Percentiles rank a stretch among this genome's conserved stretches.
These are phyloP conservation scores for Coriaria nepalensis DNA, from an alignment of 306 rosid genomes.

Conservation along the genomic window DNA sequence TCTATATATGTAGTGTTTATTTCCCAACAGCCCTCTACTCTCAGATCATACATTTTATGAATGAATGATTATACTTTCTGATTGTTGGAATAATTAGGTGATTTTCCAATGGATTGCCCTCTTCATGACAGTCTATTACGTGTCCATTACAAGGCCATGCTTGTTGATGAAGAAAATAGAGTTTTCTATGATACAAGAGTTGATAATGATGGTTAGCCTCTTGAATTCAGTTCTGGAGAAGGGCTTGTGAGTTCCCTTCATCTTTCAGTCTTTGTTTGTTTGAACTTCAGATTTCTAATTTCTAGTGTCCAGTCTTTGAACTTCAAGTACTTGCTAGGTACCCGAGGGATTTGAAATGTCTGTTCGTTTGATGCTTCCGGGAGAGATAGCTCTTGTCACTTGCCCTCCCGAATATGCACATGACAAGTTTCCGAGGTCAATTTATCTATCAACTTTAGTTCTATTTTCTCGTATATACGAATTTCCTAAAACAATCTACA, in stretches of 20 bases:
- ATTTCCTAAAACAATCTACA: not conserved
- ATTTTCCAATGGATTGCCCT: conserved; percentile 98
- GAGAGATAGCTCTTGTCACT: conserved; percentile 74
- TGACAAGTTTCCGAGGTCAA: conserved; percentile 79
- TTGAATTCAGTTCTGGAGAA: conserved; percentile 95
- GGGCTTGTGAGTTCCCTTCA: conserved; percentile 65
- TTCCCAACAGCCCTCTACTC: conserved; percentile 6
- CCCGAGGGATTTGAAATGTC: conserved; percentile 94
- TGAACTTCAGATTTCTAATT: not conserved
- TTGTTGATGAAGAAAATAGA: conserved; percentile 49
- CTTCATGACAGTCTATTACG: conserved; percentile 88
- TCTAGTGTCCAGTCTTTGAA: no score
- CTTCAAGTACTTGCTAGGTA: conserved; percentile 26
- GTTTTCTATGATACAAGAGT: conserved; percentile 73
- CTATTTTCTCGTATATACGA: not conserved
- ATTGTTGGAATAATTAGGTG: conserved; percentile 47
- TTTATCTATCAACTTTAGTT: conserved; percentile 7
- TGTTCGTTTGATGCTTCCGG: conserved; percentile 94
- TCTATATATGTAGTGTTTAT: no score
- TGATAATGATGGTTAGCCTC: conserved; percentile 73
- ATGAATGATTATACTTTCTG: conserved; percentile 9
- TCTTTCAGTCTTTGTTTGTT: conserved; percentile 11
- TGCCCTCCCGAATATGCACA: conserved; percentile 96
- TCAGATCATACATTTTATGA: not conserved
- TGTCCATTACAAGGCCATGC: conserved; percentile 86